Base-by-base conservation (phyloP, 2,329 filamentous ascomycete species). In the Hymenotorrendiella dingleyae region DNA sequence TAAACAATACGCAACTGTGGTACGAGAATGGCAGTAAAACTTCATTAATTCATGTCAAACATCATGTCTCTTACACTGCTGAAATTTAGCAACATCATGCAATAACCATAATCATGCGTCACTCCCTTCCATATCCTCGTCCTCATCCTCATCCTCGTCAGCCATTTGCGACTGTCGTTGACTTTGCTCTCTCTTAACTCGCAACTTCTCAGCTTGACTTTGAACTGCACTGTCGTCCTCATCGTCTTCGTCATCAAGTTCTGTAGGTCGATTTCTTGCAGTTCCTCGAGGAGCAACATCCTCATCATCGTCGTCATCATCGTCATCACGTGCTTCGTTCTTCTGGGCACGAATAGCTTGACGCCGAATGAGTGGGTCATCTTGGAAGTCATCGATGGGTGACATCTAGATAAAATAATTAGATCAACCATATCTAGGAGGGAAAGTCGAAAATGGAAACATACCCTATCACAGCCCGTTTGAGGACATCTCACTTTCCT, bases 401-500 rank as follows among this genome's bases (percentile, higher is more conserved):
- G 83, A 65, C 43, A 64, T 67, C 74, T 80, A 26, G 40, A 14
- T 21, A 11, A 8, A 27, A 16, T 32, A 35, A 29, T 35, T 45
- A 49, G 23, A 14, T 32, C 10, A 16, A 2, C 4, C 24, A 17
- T 17, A 26, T 29, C 2, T n/a, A n/a, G 3, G 36, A 20, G 26
- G 12, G 16, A 14, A 39, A 36, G n/a, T n/a, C n/a, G n/a, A n/a
- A n/a, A n/a, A n/a, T n/a, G 29, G 23, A 7, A 27, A 49, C 65
- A 42, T 63, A 79, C 76, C 66, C 74, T 66, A 36, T 68, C 66
- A 58, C 84, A 89, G 1, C 84, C 83, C 2, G 73, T 65, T 44
- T 80, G 72, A 0, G 84, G 84, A 58, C 84, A 89, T 40, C 73
- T 67, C 1, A 75, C 67, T 38, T 60, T 61, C 34, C 47, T 55